Evolutionary conservation across 148 eudicot species (phyloP).

Genomic region (Vaccinium macrocarpon): DNA sequence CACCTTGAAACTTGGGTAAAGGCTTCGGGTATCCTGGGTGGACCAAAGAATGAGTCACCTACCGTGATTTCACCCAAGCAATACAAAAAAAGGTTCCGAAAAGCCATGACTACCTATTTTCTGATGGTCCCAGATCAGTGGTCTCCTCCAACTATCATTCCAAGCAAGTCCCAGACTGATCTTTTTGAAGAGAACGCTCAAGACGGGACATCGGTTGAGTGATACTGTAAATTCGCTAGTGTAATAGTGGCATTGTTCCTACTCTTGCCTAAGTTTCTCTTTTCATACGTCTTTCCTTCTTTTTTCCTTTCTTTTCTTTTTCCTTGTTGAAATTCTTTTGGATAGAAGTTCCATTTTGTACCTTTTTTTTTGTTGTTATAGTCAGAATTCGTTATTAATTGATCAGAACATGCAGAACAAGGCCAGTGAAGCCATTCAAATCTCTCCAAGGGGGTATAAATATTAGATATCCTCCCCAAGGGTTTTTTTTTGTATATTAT

Average conservation of each 20-base stretch:
- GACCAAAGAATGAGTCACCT: slow-evolving; percentile 80
- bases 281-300: slow-evolving; percentile 12
- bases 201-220: slow-evolving; percentile 36
- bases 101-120: slow-evolving; percentile 94
- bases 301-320: neutral
- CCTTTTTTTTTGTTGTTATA: neutral
- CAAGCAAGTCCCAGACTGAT: slow-evolving; percentile 56
- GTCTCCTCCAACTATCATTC: slow-evolving; percentile 58
- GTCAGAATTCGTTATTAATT: slow-evolving; percentile 14
- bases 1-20: slow-evolving; percentile 99
- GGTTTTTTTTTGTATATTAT: slow-evolving; percentile 21
- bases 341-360: slow-evolving; percentile 17
- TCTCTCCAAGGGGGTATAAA: slow-evolving; percentile 15
- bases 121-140: slow-evolving; percentile 94
- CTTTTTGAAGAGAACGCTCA: slow-evolving; percentile 53
- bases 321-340: slow-evolving; percentile 27
- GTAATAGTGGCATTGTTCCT: slow-evolving; percentile 15
- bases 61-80: slow-evolving; percentile 94
- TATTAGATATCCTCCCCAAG: slow-evolving; percentile 11
- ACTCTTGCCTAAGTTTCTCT: neutral
- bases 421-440: slow-evolving; percentile 13
- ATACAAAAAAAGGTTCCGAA: slow-evolving; percentile 88
- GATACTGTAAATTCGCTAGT: slow-evolving; percentile 27
- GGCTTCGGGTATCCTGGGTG: slow-evolving; percentile 91
- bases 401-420: slow-evolving; percentile 20